Base-by-base conservation (phyloP, 345 rosid genomes). In the Aquilaria malaccensis region DNA sequence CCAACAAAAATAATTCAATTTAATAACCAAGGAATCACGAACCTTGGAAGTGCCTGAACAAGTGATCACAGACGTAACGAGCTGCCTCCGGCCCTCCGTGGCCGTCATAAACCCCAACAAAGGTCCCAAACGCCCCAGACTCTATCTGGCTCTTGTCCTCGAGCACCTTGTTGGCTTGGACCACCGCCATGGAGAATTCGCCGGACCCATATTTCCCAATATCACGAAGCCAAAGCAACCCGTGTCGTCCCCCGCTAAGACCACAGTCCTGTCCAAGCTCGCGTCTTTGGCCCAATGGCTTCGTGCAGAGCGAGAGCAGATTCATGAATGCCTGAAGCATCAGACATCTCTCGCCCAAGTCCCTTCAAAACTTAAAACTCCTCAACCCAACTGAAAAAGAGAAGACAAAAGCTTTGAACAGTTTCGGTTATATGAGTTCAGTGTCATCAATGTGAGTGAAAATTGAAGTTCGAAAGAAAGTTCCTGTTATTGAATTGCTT, bases 131-230 rank as follows among this genome's bases (percentile, higher is more conserved):
- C 41, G 76, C 80, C 2, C 98, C 98, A 41, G 91, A 89, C 74
- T 93, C 98, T 72, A 93, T 73, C 83, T 85, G 96, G 82, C 89
- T 73, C 71, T 87, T 97, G 60, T 93, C 97, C 61, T 93, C 97
- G 2, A 89, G 82, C 10, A 85, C 89, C 67, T 79, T 91, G 64
- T 89, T 93, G 22, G 94, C 98, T 72, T 93, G 97, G 29, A 89
- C 79, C 45, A 89, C 87, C 2, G 98, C 97, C 96, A 93, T 85
- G 11, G 97, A 93, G 75, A 87, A 87, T 0, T 87, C 96, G 32
- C 94, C 97, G 45, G 78, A 74, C 56, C 77, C 84, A 66, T 85
- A 81, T 57, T 64, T 85, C 7, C 86, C 88, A 45, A 82, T 58
- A 74, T 89, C 98, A 62, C 89, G 81, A 64, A 70, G 88, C 95